These are phyloP conservation scores for Remersonia thermophila DNA, from an alignment of 2,329 filamentous ascomycete genomes.

Conservation along the genomic window DNA sequence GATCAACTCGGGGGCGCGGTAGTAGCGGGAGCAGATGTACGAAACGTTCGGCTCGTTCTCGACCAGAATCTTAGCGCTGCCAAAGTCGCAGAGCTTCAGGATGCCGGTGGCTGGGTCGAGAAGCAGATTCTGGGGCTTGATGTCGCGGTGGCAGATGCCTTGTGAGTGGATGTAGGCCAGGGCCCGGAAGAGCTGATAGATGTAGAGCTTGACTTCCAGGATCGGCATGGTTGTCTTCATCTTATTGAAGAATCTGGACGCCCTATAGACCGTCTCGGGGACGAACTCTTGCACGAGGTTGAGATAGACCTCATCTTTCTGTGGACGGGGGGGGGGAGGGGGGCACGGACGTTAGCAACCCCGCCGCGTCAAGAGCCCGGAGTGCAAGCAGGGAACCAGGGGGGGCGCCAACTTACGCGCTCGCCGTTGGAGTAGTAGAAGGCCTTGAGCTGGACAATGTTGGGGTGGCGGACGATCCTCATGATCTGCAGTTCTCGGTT, in stretches of 20 bases:
- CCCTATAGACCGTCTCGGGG: constrained; percentile 94
- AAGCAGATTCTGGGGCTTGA: constrained; percentile 96
- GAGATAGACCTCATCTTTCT: constrained; percentile 98
- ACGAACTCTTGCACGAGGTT: constrained; percentile 98
- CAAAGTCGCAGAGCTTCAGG: constrained; percentile 96
- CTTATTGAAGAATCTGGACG: constrained; percentile 98
- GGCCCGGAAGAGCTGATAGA: constrained; percentile 97
- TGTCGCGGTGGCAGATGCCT: constrained; percentile 97
- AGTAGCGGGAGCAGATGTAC: constrained; percentile 98
- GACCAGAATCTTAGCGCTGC: constrained; percentile 94
- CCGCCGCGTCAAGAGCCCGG: constrained; percentile 3
- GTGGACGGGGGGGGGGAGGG: constrained; percentile 7
- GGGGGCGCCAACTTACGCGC: constrained; percentile 48
- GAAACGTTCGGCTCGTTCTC: constrained; percentile 99
- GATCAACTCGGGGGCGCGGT: constrained; percentile 93
- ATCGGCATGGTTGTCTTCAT: constrained; percentile 99
- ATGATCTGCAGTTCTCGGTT: constrained; percentile 99
- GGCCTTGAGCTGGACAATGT: constrained; percentile 96
- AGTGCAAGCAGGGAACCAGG: neutral
- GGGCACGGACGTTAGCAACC: neutral
- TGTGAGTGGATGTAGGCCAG: constrained; percentile 98
- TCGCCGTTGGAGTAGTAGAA: constrained; percentile 99
- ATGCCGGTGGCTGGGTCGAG: constrained; percentile 85
- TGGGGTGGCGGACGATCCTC: constrained; percentile 96
- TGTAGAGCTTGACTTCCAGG: constrained; percentile 97